Evolutionary conservation across 495 filamentous ascomycete genomes (phyloP).

Genomic region (Lentithecium fluviatile): DNA sequence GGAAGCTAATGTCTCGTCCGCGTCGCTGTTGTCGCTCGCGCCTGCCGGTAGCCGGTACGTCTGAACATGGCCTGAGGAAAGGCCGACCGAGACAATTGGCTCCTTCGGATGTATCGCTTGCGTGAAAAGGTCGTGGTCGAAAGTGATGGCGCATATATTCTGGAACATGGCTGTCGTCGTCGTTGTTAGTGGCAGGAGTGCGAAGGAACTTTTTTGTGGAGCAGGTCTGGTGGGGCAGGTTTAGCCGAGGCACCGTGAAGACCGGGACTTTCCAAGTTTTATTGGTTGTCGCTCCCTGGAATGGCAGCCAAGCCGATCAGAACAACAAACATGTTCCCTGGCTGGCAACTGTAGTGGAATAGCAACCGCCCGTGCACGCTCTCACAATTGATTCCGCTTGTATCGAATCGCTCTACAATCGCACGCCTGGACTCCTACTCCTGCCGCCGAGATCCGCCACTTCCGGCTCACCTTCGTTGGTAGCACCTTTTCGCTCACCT

Average conservation of each 20-base stretch:
- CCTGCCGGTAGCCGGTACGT: conserved; percentile 71
- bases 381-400: too few relatives aligned
- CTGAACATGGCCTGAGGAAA: conserved; percentile 82
- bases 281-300: too few relatives aligned
- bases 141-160: conserved; percentile 82
- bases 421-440: too few relatives aligned
- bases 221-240: neutral
- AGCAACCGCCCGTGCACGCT: too few relatives aligned
- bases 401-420: too few relatives aligned
- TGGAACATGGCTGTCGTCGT: conserved; percentile 60
- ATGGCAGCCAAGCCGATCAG: too few relatives aligned
- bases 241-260: neutral
- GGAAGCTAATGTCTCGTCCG: conserved; percentile 31
- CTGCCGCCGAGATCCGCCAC: too few relatives aligned
- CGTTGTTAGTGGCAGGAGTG: neutral
- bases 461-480: too few relatives aligned
- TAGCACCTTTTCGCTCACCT: too few relatives aligned
- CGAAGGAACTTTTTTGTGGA: neutral
- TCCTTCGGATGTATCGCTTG: conserved; percentile 82
- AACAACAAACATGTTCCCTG: too few relatives aligned
- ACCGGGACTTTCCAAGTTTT: too few relatives aligned
- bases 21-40: conserved; percentile 46
- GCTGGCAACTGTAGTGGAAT: too few relatives aligned
- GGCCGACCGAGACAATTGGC: conserved; percentile 80
- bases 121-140: conserved; percentile 82